phyloP scores from a whole-genome alignment of 1,284 basidiomycete species.

The Ceratobasidium sp. region DNA sequence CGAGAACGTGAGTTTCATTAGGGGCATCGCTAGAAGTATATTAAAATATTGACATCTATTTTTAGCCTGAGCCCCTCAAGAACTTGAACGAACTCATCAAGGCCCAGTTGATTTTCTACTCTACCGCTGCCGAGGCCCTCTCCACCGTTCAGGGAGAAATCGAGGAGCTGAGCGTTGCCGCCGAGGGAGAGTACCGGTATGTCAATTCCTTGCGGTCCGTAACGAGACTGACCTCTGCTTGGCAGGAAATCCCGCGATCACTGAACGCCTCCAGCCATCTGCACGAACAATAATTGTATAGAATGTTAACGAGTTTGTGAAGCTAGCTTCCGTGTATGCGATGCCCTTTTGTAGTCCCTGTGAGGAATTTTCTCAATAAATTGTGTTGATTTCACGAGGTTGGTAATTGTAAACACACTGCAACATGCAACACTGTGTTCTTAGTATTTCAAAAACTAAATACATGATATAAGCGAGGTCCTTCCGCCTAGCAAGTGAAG shows the following conservation, averaged over 20 bases:
- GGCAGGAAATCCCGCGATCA: constrained; percentile 40
- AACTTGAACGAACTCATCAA: constrained; percentile 93
- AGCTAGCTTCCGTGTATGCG: constrained; percentile 21
- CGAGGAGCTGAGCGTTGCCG: constrained; percentile 88
- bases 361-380: constrained; percentile 5
- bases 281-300: constrained; percentile 27
- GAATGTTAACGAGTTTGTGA: background rate
- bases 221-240: background rate
- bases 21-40: background rate
- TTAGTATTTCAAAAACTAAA: constrained; percentile 12
- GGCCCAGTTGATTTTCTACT: constrained; percentile 88
- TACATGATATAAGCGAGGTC: background rate
- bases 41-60: constrained; percentile 19
- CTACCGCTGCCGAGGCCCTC: constrained; percentile 86
- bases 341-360: background rate
- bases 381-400: background rate
- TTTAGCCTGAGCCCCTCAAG: constrained; percentile 93
- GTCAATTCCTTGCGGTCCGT: background rate
- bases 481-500: constrained; percentile 42
- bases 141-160: constrained; percentile 87
- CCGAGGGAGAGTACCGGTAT: constrained; percentile 92
- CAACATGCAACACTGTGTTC: constrained; percentile 10
- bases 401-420: background rate
- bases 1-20: constrained; percentile 79
- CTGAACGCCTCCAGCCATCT: constrained; percentile 8